Evolutionary conservation across 805 yeast species (phyloP), one percentile per base, ranked within the genome.

Genomic region (Suhomyces faveliae): DNA sequence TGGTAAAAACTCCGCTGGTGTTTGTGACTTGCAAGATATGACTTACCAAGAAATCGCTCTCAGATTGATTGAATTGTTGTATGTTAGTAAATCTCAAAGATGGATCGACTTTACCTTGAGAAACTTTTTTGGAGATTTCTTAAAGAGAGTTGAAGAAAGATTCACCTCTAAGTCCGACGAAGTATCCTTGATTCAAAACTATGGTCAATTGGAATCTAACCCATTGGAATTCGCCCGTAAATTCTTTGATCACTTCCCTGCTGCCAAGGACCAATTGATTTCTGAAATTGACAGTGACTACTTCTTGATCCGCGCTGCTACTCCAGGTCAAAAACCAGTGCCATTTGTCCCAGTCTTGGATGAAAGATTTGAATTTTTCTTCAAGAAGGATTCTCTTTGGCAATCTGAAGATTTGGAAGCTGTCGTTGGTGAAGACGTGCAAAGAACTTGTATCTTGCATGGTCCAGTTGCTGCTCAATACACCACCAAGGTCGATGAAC

Each of bases 341-440:
- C 99, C 99, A 54, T 94, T 94, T 59, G 91, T 94, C 59, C 99
- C 99, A 44, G 87, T 89, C 17, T 79, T 94, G 67, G 96, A 94
- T 65, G 95, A 89, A 57, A 87, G 89, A 76, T 89, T 94, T 62
- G 97, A 94, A 71, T 84, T 85, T 64, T 94, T 87, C 81, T 94
- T 94, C 83, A 94, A 94, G 83, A 94, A 94, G 77, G 99, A 94
- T 71, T 92, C 98, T 24, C 79, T 94, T 68, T 94, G 99, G 99
- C 99, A 94, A 79, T 87, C 96, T 20, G 98, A 94, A 77, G 92
- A 89, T 67, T 80, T 94, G 65, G 97, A 90, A 67, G 88, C 97
- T 51, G 98, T 94, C 64, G 91, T 89, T 56, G 98, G 80, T 57
- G 89, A 87, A 62, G 99, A 94, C 67, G 98, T 94, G 53, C 91